phyloP scores from a whole-genome alignment of 2,329 filamentous ascomycete genomes.

The Tolypocladium endophyticum region DNA sequence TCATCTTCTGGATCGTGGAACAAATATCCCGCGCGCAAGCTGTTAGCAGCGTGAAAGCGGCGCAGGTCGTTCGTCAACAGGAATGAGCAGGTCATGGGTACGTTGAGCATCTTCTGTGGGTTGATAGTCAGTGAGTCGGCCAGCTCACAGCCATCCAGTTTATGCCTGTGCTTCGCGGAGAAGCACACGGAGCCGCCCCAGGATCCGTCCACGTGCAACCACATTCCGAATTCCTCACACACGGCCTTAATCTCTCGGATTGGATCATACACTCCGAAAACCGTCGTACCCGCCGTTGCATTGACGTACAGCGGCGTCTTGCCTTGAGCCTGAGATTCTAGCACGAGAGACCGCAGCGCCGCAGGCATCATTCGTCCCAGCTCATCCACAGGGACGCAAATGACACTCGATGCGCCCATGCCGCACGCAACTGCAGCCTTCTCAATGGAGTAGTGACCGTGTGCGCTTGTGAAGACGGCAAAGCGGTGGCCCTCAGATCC shows the following conservation, averaged over 20 bases:
- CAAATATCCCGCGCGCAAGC: slow-evolving; percentile 73
- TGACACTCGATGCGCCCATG: slow-evolving; percentile 63
- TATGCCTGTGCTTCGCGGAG: slow-evolving; percentile 47
- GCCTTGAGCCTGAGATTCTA: slow-evolving; percentile 52
- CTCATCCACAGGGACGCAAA: slow-evolving; percentile 61
- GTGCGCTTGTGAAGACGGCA: slow-evolving; percentile 74
- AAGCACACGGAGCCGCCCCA: slow-evolving; percentile 86
- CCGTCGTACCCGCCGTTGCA: slow-evolving; percentile 86
- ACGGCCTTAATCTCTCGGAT: slow-evolving; percentile 59
- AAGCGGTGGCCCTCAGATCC: slow-evolving; percentile 62
- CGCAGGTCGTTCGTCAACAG: slow-evolving; percentile 66
- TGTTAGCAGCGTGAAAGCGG: slow-evolving; percentile 73
- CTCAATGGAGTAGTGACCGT: slow-evolving; percentile 88
- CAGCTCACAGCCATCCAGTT: slow-evolving; percentile 58
- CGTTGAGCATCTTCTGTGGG: slow-evolving; percentile 94
- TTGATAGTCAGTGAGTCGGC: slow-evolving; percentile 81
- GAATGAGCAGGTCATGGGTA: slow-evolving; percentile 83
- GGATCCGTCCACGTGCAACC: slow-evolving; percentile 84
- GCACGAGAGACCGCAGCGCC: slow-evolving; percentile 52
- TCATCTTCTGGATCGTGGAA: slow-evolving; percentile 51
- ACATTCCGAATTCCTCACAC: slow-evolving; percentile 62
- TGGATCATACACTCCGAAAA: slow-evolving; percentile 79
- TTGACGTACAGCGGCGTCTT: slow-evolving; percentile 89
- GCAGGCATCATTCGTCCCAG: slow-evolving; percentile 59
- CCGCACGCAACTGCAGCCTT: slow-evolving; percentile 85